These are phyloP conservation scores for Diacronema lutheri DNA, from an alignment of 78 protist species.

Conservation along the genomic window DNA sequence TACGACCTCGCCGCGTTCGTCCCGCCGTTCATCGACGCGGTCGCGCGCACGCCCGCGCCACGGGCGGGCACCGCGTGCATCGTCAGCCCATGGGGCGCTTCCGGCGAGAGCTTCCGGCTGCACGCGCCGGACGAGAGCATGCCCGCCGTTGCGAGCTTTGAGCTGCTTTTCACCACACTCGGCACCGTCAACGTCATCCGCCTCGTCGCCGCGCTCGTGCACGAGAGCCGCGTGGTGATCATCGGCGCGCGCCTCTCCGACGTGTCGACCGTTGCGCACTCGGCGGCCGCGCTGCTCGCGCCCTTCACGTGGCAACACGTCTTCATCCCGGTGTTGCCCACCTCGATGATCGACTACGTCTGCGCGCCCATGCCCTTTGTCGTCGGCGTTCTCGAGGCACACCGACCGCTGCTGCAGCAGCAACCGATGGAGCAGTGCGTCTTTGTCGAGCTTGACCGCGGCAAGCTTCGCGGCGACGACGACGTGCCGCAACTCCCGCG, in stretches of 20 bases:
- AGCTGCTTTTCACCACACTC: neutral
- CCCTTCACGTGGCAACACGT: constrained; percentile 44
- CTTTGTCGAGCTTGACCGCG: neutral
- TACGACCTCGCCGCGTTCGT: neutral
- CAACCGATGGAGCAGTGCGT: neutral
- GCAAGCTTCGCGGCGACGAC: neutral
- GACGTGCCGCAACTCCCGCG: neutral
- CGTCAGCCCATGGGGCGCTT: neutral
- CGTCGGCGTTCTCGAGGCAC: constrained; percentile 33
- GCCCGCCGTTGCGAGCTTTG: neutral
- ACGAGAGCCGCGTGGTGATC: constrained; percentile 21
- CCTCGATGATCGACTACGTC: constrained; percentile 25
- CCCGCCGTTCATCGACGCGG: neutral
- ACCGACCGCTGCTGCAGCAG: neutral
- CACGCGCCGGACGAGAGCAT: neutral
- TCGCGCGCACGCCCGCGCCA: neutral
- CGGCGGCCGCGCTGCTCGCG: neutral
- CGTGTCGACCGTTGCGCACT: neutral
- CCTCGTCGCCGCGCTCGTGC: neutral
- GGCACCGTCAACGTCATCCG: neutral
- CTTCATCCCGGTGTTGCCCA: constrained; percentile 49
- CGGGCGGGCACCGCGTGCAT: neutral
- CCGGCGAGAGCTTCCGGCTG: neutral
- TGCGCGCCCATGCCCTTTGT: constrained; percentile 54
- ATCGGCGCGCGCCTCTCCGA: neutral